Percentiles rank a stretch among this genome's conserved stretches.
phyloP scores from a whole-genome alignment of 1,284 basidiomycete species.

The Abortiporus biennis region DNA sequence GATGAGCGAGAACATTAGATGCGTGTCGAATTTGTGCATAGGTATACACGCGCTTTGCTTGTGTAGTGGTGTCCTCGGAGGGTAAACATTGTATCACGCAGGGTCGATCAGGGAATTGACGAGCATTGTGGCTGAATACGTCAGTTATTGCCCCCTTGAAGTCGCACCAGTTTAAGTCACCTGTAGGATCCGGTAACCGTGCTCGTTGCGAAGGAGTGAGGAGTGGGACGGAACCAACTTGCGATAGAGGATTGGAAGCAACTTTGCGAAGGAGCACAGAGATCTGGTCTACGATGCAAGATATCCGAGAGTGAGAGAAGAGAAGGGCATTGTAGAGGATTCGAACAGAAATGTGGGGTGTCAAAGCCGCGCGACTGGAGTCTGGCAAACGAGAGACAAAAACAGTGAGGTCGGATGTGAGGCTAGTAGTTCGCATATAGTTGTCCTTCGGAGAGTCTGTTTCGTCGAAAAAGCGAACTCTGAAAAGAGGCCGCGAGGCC shows the following conservation, averaged over 20 bases:
- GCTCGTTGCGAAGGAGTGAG: slow-evolving; percentile 68
- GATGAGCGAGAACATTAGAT: slow-evolving; percentile 88
- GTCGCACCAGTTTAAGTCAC: slow-evolving; percentile 94
- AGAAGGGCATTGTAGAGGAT: slow-evolving; percentile 94
- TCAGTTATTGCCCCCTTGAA: slow-evolving; percentile 96
- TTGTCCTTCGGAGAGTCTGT: slow-evolving; percentile 70
- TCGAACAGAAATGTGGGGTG: slow-evolving; percentile 77
- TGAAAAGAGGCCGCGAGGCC: slow-evolving; percentile 67
- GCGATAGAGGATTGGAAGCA: slow-evolving; percentile 51
- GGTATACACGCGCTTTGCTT: slow-evolving; percentile 61
- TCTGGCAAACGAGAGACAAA: slow-evolving; percentile 63
- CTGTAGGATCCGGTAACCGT: slow-evolving; percentile 80
- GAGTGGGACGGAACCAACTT: slow-evolving; percentile 76
- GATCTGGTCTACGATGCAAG: slow-evolving; percentile 83
- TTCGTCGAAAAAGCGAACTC: slow-evolving; percentile 95
- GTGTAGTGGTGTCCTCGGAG: slow-evolving; percentile 33
- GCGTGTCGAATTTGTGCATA: slow-evolving; percentile 84
- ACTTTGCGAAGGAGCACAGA: slow-evolving; percentile 76
- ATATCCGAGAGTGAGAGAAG: slow-evolving; percentile 79
- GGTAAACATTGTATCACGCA: slow-evolving; percentile 81
- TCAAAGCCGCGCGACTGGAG: slow-evolving; percentile 68
- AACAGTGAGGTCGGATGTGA: slow-evolving; percentile 91
- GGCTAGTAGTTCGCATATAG: slow-evolving; percentile 74
- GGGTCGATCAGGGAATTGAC: slow-evolving; percentile 66
- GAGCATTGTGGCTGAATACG: slow-evolving; percentile 84